Evolutionary conservation across 768 basidiomycete species (phyloP).

Genomic region (Suillus weaverae): DNA sequence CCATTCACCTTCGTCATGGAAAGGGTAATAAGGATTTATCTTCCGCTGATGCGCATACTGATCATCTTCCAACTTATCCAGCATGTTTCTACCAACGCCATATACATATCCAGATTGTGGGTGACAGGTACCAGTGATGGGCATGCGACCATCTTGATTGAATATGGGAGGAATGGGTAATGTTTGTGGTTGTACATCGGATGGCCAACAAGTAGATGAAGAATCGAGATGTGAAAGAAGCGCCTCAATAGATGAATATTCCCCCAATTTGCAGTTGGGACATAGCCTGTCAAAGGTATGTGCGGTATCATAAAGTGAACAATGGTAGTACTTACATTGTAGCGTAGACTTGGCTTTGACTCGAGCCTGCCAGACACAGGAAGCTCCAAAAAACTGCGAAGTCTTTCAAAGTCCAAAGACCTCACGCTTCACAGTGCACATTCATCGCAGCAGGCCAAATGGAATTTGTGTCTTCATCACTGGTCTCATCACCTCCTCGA

Average conservation of each 20-base stretch:
- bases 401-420: not conserved
- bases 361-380: not conserved
- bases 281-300: not conserved
- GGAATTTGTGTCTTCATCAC: not conserved
- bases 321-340: not conserved
- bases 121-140: conserved; percentile 1
- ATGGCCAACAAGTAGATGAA: not conserved
- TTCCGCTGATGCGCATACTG: conserved; percentile 14
- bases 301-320: not conserved
- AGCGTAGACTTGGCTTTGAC: not conserved
- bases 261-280: not conserved
- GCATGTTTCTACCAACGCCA: conserved; percentile 23
- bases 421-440: not conserved
- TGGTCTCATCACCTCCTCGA: not conserved
- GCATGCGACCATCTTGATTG: no score
- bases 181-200: not conserved
- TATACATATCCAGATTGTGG: conserved; percentile 9
- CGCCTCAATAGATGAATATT: not conserved
- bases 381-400: not conserved
- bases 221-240: not conserved
- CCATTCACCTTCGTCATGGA: conserved; percentile 33
- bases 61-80: conserved; percentile 27
- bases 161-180: no score
- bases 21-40: conserved; percentile 33
- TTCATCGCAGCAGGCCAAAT: not conserved